Base-by-base conservation (phyloP, 352 stramenopile genomes). In the Phytopythium ostracodes region DNA sequence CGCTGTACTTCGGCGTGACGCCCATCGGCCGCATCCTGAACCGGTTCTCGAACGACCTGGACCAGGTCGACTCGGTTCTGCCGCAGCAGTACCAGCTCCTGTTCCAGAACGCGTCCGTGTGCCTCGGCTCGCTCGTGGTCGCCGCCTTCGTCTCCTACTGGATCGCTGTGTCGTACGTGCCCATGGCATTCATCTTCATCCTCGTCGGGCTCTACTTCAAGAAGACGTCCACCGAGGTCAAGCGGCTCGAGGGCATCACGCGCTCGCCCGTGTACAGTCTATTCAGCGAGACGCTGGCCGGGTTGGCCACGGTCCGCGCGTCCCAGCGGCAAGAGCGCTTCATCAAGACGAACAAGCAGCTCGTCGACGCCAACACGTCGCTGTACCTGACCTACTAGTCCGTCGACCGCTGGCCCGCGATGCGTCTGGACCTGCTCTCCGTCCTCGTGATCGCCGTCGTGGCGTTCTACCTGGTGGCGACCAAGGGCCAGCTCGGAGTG, bases 181-280 rank as follows among this genome's bases (percentile, higher is more conserved):
- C 80, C 6, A 67, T 89, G 31, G 75, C 88, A 31, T 68, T 63
- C 17, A 59, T 71, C 6, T 57, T 81, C 27, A 65, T 79, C 17
- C 84, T 92, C 27, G 98, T 97, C 4, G 63, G 67, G 0, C 52
- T 70, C 42, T 73, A 73, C 67, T 98, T 96, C 72, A 85, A 97
- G 44, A 70, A 74, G 43, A 85, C 73, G 4, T 79, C 84, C 59
- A 65, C 76, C 18, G 95, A 98, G 62, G 69, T 98, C 17, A 98
- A 98, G 77, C 82, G 96, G 12, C 80, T 99, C 22, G 96, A 99
- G 64, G 87, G 87, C 11, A 75, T 98, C 65, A 79, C 66, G 4
- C 65, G 76, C 20, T 75, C 87, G n/a, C 96, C 96, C 15, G 84
- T 99, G n/a, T 98, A 97, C 76, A 87, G 88, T 11, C 73, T 98